Evolutionary conservation across 192 early-diverging fungal species (phyloP), one percentile per base, ranked within the genome.

Genomic region (Backusella australiensis): DNA sequence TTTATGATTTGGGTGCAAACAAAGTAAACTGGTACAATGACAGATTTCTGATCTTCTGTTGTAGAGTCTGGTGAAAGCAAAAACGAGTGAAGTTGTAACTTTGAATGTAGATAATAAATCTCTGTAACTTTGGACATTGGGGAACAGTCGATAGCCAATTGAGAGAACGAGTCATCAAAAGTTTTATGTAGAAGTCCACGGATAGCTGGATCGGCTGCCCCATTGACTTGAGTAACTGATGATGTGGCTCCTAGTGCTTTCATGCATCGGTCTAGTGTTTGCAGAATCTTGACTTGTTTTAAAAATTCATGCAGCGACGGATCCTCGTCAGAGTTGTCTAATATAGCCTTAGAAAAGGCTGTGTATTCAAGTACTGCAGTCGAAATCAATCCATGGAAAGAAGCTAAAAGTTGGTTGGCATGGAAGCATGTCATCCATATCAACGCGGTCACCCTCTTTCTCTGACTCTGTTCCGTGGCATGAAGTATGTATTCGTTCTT

Each of bases 41-140:
- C 77, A 26, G 56, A 23, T 36, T 35, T 65, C 41, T 78, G 66
- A 29, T 78, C 77, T 29, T 44, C 15, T 5, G n/a, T 39, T 17
- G 71, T 32, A 17, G 53, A 32, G 38, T 78, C 63, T 8, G 77
- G 71, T 14, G 66, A 44, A 34, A 78, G 59, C 8, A 78, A 53
- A 19, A 78, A 78, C 0, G 71, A 78, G 42, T 78, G 77, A 73
- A 78, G 35, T 6, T 78, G 77, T 7, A 78, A 41, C 35, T 78
- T 78, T 23, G 77, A 56, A 36, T 78, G 77, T 53, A 78, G 32
- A 73, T 52, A 78, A 2, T 53, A 67, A 1, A 78, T 42, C 36
- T 78, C 77, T 23, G 71, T 72, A 8, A 73, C 35, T 23, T 34
- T 41, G 4, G 71, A 65, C 56, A 72, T 53, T 1, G 77, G 77